A percentile compares a stretch with the other conserved stretches of the same genome.
Evolutionary conservation across 495 filamentous ascomycete genomes (phyloP).

Genomic region (Penicillium flavigenum): DNA sequence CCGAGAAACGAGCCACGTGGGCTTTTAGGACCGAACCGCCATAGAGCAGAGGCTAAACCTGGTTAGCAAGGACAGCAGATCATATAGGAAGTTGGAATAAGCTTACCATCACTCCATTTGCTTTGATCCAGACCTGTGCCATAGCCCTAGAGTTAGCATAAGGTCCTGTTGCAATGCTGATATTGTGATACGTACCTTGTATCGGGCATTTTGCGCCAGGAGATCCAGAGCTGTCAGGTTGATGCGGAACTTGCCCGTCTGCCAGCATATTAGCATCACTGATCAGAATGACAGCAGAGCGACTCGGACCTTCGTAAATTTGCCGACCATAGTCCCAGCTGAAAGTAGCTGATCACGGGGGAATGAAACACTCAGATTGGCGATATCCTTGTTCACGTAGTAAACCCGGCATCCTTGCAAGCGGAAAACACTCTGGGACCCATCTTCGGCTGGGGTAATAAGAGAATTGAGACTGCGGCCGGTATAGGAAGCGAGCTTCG

Average conservation of each 20-base stretch:
- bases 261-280: constrained; percentile 52
- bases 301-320: too few relatives aligned
- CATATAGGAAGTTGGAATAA: not conserved
- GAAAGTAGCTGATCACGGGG: constrained; percentile 57
- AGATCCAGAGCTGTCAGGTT: constrained; percentile 62
- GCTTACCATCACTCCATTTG: constrained; percentile 71
- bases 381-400: constrained; percentile 81
- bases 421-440: constrained; percentile 78
- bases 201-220: constrained; percentile 82
- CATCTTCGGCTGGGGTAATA: constrained; percentile 55
- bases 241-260: constrained; percentile 73
- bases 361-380: constrained; percentile 85
- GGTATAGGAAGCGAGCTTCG: constrained; percentile 82
- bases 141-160: not conserved
- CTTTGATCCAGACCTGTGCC: constrained; percentile 71
- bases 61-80: not conserved
- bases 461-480: constrained; percentile 38
- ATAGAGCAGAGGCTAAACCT: not conserved
- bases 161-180: not conserved
- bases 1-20: constrained; percentile 82
- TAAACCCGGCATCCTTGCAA: constrained; percentile 78
- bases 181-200: constrained; percentile 54
- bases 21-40: constrained; percentile 59
- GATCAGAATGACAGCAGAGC: not conserved
- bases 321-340: constrained; percentile 65